These are phyloP conservation scores for Backusella tarrabulga DNA, from an alignment of 192 early-diverging fungal genomes.

Conservation along the genomic window DNA sequence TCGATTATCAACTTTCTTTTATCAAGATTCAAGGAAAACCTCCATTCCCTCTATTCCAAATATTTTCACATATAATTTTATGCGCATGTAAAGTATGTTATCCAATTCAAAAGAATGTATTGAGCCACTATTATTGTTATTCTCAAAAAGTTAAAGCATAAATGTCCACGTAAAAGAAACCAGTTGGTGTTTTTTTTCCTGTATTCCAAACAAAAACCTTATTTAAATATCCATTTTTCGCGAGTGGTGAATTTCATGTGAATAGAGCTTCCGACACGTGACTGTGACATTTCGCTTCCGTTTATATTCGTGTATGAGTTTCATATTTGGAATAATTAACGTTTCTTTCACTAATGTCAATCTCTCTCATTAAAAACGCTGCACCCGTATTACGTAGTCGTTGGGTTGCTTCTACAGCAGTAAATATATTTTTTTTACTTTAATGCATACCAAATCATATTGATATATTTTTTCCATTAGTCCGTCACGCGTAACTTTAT, in stretches of 20 bases:
- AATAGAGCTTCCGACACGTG: neutral
- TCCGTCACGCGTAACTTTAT: neutral
- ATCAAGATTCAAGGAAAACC: neutral
- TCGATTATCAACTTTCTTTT: neutral
- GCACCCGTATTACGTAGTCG: neutral
- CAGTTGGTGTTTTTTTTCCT: neutral
- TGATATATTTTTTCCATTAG: neutral
- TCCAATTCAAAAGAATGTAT: neutral
- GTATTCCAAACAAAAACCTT: neutral
- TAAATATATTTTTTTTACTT: neutral
- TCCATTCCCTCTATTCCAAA: neutral
- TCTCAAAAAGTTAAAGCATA: no score
- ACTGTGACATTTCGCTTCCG: neutral
- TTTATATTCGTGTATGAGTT: constrained; percentile 4
- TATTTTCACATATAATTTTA: neutral
- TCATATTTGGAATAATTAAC: neutral
- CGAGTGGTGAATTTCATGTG: neutral
- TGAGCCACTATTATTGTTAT: no score
- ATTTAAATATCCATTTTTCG: neutral
- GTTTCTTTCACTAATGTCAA: constrained; percentile 7
- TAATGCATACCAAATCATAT: neutral
- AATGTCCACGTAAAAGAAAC: no score
- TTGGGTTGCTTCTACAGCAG: neutral
- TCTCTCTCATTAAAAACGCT: neutral
- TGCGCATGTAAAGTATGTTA: neutral